Base-by-base conservation (phyloP, 148 eudicot species). In the Silene conica region DNA sequence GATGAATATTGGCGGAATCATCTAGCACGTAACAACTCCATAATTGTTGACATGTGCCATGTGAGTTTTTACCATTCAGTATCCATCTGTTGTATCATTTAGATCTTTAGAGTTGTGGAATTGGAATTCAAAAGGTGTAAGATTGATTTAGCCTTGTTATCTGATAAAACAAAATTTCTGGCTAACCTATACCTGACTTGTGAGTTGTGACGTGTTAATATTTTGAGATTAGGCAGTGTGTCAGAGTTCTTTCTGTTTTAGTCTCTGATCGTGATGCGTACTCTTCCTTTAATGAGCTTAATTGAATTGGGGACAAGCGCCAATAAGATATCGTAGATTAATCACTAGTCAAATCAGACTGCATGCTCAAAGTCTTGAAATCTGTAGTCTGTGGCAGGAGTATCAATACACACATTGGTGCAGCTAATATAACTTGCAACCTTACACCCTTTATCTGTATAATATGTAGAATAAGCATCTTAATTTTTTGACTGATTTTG, bases 1-100 rank as follows among this genome's bases (percentile, higher is more conserved):
- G 91, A 91, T 71, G 97, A 89, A 73, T 85, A 85, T 82, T 90
- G 98, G 96, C 66, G 34, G 58, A 87, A 84, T 81, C 89, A 93
- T 87, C 74, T 88, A 57, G 89, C 89, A 55, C 92, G 98, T 74
- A 91, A 91, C 78, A 85, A 89, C 67, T 94, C 98, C 60, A 83
- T 94, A 58, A 86, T 94, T 38, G 95, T 91, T 71, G 90, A 87
- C 82, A 46, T 86, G 73, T 93, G 79, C 72, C 95, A 93, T 76
- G 98, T 93, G 77, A 89, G 86, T 81, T 66, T 70, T 28, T 61
- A 77, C 10, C 66, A 38, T 67, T 75, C 56, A 68, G 22, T 46
- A 19, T 67, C 34, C 31, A 56, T 45, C 48, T 25, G 16, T 38
- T 71, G 46, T 58, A 60, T 57, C 62, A 54, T 43, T 70, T 74